Conservation (phyloP, 192 early-diverging fungal genomes). For the Thamnidium elegans region DNA sequence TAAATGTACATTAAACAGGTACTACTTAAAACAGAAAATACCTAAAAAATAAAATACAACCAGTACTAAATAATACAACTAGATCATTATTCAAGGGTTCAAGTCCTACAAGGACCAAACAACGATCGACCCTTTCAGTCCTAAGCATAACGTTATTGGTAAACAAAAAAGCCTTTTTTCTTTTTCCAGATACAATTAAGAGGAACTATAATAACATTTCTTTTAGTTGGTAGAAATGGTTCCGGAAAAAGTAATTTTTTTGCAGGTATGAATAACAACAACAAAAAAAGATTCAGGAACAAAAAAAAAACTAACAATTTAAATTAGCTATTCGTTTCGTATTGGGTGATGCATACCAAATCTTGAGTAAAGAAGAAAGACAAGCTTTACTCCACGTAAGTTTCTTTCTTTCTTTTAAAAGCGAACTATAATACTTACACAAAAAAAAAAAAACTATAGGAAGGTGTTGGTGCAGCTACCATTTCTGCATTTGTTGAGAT, state of each 20-base stretch:
- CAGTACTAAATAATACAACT: background rate
- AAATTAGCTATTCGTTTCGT: constrained; percentile 88
- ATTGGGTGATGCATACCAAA: constrained; percentile 92
- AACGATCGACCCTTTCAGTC: constrained; percentile 87
- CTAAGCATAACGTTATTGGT: constrained; percentile 95
- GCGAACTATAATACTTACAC: background rate
- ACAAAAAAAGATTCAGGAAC: background rate
- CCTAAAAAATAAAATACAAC: background rate
- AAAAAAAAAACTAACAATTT: background rate
- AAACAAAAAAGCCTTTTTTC: constrained; percentile 16
- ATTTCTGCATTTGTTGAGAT: constrained; percentile 96
- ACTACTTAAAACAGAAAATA: background rate
- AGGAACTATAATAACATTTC: background rate
- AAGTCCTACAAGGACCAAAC: constrained; percentile 99
- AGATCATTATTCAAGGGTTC: constrained; percentile 98
- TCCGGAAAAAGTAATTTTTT: constrained; percentile 99
- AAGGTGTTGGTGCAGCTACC: constrained; percentile 86
- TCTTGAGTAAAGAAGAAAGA: constrained; percentile 89
- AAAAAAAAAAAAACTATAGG: constrained; percentile 44
- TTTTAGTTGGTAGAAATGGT: constrained; percentile 89
- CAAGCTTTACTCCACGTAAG: constrained; percentile 88
- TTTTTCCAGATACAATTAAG: too few relatives aligned
- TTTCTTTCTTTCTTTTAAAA: background rate
- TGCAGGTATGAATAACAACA: constrained; percentile 58
- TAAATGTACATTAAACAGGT: constrained; percentile 8